These are phyloP conservation scores for Helianthus tuberosus DNA, from an alignment of 129 eudicot species.

Conservation along the genomic window DNA sequence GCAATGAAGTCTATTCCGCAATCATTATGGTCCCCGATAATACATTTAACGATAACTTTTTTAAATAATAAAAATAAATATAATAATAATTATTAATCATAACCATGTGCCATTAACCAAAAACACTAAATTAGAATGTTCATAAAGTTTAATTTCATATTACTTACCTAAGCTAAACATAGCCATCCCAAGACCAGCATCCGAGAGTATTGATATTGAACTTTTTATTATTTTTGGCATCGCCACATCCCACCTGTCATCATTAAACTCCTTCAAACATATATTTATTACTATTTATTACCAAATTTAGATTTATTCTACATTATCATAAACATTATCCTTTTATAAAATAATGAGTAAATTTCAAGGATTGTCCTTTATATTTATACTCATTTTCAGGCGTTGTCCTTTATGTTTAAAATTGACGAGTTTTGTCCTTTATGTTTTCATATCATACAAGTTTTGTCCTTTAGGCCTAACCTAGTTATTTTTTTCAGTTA, in stretches of 20 bases:
- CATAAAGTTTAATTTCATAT: background rate
- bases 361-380: too few species aligned
- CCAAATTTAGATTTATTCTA: background rate
- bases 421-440: too few species aligned
- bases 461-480: too few species aligned
- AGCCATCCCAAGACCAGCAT: conserved; percentile 99
- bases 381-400: too few species aligned
- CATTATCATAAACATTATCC: background rate
- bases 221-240: conserved; percentile 78
- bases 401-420: too few species aligned
- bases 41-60: conserved; percentile 2
- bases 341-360: background rate
- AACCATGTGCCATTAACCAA: background rate
- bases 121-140: background rate
- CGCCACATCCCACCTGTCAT: conserved; percentile 76
- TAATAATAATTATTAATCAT: background rate
- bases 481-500: too few species aligned
- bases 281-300: background rate
- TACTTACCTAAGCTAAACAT: conserved; percentile 95
- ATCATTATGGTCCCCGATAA: conserved; percentile 14
- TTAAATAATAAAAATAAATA: conserved; percentile 11
- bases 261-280: conserved; percentile 17
- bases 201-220: conserved; percentile 83
- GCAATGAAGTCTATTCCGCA: conserved; percentile 6
- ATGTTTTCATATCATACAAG: too few species aligned